Percentiles rank a stretch among this genome's conserved stretches.
These are phyloP conservation scores for Aspergillus candidus DNA, from an alignment of 2,329 filamentous ascomycete genomes.

Conservation along the genomic window DNA sequence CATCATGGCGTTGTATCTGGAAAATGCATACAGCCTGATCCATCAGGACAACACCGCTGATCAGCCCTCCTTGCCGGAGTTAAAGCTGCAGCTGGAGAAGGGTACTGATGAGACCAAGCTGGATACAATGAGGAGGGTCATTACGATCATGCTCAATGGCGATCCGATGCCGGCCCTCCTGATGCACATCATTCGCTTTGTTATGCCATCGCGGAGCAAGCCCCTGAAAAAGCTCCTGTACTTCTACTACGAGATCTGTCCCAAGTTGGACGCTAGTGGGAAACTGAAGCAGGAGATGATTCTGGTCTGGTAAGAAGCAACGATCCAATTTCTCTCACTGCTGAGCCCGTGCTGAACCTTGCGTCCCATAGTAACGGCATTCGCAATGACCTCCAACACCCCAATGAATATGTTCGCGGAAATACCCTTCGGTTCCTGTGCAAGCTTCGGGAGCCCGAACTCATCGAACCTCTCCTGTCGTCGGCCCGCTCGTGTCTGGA, in stretches of 20 bases:
- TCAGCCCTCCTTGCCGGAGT: constrained; percentile 80
- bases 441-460: constrained; percentile 90
- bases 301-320: constrained; percentile 72
- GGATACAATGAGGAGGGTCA: constrained; percentile 92
- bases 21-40: constrained; percentile 92
- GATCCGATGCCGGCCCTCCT: constrained; percentile 87
- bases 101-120: constrained; percentile 87
- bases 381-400: constrained; percentile 91
- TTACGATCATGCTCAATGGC: constrained; percentile 96
- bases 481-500: constrained; percentile 89
- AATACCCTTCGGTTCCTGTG: constrained; percentile 97
- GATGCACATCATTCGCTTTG: constrained; percentile 99
- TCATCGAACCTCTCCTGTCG: constrained; percentile 91
- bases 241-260: constrained; percentile 99
- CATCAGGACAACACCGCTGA: constrained; percentile 96
- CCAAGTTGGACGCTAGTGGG: constrained; percentile 83
- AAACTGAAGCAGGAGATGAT: constrained; percentile 99
- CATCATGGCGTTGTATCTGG: constrained; percentile 90
- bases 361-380: constrained; percentile 73
- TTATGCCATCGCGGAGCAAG: constrained; percentile 98
- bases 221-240: constrained; percentile 95
- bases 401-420: constrained; percentile 96
- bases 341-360: constrained; percentile 5
- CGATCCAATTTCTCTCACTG: constrained; percentile 4
- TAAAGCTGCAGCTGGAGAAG: constrained; percentile 90